Percentiles rank a stretch among this genome's conserved stretches.
These are phyloP conservation scores for Diaporthe vexans DNA, from an alignment of 2,329 filamentous ascomycete species.

Conservation along the genomic window DNA sequence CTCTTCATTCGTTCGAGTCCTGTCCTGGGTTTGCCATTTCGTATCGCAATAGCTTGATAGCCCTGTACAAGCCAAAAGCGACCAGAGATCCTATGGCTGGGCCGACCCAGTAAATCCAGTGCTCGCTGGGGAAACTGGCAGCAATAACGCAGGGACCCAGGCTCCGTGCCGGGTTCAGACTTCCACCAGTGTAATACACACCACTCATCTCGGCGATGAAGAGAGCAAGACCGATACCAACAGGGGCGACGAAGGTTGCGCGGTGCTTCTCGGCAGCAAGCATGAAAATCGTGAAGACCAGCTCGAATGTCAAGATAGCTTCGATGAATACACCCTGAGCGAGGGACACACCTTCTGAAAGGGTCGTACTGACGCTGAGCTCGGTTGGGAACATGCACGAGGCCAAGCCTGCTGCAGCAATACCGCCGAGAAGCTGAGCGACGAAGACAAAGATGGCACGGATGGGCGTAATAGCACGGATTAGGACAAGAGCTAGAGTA, in stretches of 20 bases:
- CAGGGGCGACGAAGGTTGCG: slow-evolving; percentile 77
- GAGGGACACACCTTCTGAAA: slow-evolving; percentile 64
- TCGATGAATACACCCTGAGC: slow-evolving; percentile 76
- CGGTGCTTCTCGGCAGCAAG: slow-evolving; percentile 81
- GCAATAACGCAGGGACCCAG: slow-evolving; percentile 63
- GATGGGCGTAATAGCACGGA: slow-evolving; percentile 66
- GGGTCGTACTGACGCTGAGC: slow-evolving; percentile 66
- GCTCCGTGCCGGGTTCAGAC: slow-evolving; percentile 65
- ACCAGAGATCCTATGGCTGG: slow-evolving; percentile 64
- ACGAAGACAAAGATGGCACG: slow-evolving; percentile 66
- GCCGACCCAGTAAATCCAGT: slow-evolving; percentile 70
- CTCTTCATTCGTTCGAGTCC: neutral
- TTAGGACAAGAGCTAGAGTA: slow-evolving; percentile 71
- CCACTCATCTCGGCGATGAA: slow-evolving; percentile 69
- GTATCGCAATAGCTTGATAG: slow-evolving; percentile 67
- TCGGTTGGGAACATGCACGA: slow-evolving; percentile 69
- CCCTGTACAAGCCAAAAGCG: slow-evolving; percentile 63
- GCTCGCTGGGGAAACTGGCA: slow-evolving; percentile 58
- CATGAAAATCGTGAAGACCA: slow-evolving; percentile 77
- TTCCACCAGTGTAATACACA: slow-evolving; percentile 63
- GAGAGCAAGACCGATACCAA: slow-evolving; percentile 79
- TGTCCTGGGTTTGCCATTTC: slow-evolving; percentile 44
- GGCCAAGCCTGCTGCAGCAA: slow-evolving; percentile 70
- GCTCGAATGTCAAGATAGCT: slow-evolving; percentile 74
- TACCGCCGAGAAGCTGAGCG: slow-evolving; percentile 71